Evolutionary conservation across 1,284 basidiomycete genomes (phyloP).

Genomic region (Termitomyces sp.): DNA sequence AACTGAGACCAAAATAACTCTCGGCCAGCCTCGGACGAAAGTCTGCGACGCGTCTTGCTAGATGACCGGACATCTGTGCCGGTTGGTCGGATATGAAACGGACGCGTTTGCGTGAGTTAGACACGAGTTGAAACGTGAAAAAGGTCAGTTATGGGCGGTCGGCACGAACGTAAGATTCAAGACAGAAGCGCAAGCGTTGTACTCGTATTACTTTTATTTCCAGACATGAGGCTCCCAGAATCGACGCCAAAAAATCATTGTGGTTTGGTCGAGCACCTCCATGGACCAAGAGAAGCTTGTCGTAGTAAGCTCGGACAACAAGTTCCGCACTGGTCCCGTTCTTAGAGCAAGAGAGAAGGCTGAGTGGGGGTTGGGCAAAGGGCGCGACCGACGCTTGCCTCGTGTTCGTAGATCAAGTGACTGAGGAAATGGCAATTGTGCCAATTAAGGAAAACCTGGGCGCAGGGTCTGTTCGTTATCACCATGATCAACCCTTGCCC

Average conservation of each 20-base stretch:
- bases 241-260: neutral
- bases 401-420: conserved; percentile 22
- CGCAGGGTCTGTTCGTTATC: conserved; percentile 18
- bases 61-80: neutral
- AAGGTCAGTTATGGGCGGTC: neutral
- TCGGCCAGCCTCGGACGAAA: conserved; percentile 5
- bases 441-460: conserved; percentile 12
- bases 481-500: conserved; percentile 20
- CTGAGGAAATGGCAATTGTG: conserved; percentile 13
- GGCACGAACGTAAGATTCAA: neutral
- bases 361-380: conserved; percentile 19
- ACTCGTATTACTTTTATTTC: no score
- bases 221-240: neutral
- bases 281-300: neutral
- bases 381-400: conserved; percentile 22
- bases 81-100: conserved; percentile 11
- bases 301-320: conserved; percentile 2
- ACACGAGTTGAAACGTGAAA: conserved; percentile 1
- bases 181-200: neutral
- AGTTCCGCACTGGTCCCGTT: neutral
- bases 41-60: conserved; percentile 1
- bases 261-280: neutral
- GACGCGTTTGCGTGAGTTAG: conserved; percentile 6
- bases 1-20: conserved; percentile 3
- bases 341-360: conserved; percentile 7